Evolutionary conservation across 768 basidiomycete genomes (phyloP).

Genomic region (Tulasnella sp.): DNA sequence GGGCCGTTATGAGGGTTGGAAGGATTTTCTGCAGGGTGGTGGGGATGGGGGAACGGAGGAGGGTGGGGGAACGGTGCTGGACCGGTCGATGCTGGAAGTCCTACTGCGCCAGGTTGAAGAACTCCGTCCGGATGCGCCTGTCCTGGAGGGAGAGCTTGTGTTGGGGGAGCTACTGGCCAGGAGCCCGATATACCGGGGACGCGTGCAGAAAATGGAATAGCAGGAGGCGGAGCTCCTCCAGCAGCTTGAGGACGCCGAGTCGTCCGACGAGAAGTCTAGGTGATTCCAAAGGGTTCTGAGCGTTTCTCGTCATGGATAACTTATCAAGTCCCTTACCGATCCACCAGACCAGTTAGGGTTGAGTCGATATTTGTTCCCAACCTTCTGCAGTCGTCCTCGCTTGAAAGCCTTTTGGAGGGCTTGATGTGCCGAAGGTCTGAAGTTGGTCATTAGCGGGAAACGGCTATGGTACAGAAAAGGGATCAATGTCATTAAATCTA

Average conservation of each 20-base stretch:
- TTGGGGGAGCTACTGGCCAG: neutral
- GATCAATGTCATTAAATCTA: neutral
- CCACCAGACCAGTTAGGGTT: slow-evolving; percentile 75
- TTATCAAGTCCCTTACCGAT: slow-evolving; percentile 50
- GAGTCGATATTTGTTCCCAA: slow-evolving; percentile 66
- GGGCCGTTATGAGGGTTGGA: too few species aligned
- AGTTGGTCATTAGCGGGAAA: slow-evolving; percentile 84
- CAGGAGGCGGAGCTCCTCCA: neutral
- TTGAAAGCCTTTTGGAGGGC: slow-evolving; percentile 83
- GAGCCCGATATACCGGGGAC: neutral
- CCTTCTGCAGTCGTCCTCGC: slow-evolving; percentile 75
- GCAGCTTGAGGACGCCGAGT: slow-evolving; percentile 67
- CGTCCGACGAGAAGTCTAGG: slow-evolving; percentile 67
- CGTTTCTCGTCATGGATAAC: slow-evolving; percentile 9
- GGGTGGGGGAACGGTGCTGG: neutral
- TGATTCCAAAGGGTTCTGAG: neutral
- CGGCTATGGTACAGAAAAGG: slow-evolving; percentile 38
- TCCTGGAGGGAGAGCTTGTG: neutral
- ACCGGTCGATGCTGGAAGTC: neutral
- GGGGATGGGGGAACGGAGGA: neutral
- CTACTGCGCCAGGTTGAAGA: neutral
- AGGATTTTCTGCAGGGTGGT: too few species aligned
- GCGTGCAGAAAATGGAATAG: slow-evolving; percentile 13
- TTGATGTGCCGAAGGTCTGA: slow-evolving; percentile 83
- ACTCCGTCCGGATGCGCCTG: neutral